A percentile compares a stretch with the other conserved stretches of the same genome.
These are phyloP conservation scores for Vitis hybrid DNA, from an alignment of 177 flowering plant species.

Conservation along the genomic window DNA sequence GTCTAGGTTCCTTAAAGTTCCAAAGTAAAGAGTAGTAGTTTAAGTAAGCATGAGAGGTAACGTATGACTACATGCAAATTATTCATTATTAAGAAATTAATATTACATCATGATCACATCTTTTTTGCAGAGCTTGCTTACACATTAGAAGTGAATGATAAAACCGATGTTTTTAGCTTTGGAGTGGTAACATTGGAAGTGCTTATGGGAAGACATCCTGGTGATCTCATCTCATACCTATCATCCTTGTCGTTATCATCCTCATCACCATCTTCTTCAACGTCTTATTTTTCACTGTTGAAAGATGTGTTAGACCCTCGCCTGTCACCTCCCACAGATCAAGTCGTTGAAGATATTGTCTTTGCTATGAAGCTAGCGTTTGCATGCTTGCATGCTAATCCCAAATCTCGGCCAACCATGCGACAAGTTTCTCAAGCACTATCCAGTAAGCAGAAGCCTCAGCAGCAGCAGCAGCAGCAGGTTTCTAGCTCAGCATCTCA, in stretches of 20 bases:
- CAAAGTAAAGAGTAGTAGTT: too few relatives aligned
- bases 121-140: slow-evolving; percentile 2
- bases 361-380: slow-evolving; percentile 7
- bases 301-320: neutral
- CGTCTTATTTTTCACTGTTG: neutral
- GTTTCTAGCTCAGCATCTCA: too few relatives aligned
- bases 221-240: neutral
- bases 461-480: too few relatives aligned
- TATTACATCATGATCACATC: too few relatives aligned
- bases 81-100: too few relatives aligned
- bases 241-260: neutral
- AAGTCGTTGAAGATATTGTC: slow-evolving; percentile 1
- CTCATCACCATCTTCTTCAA: too few relatives aligned
- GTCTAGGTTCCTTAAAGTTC: too few relatives aligned
- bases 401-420: too few relatives aligned
- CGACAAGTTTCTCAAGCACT: neutral
- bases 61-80: too few relatives aligned
- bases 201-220: slow-evolving; percentile 2
- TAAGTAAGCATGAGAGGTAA: too few relatives aligned
- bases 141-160: neutral
- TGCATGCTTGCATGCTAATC: slow-evolving; percentile 7
- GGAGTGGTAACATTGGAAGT: slow-evolving; percentile 3
- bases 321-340: neutral
- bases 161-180: neutral
- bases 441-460: too few relatives aligned